Conservation (phyloP, 805 yeast genomes). For the Ogataea kodamae region DNA sequence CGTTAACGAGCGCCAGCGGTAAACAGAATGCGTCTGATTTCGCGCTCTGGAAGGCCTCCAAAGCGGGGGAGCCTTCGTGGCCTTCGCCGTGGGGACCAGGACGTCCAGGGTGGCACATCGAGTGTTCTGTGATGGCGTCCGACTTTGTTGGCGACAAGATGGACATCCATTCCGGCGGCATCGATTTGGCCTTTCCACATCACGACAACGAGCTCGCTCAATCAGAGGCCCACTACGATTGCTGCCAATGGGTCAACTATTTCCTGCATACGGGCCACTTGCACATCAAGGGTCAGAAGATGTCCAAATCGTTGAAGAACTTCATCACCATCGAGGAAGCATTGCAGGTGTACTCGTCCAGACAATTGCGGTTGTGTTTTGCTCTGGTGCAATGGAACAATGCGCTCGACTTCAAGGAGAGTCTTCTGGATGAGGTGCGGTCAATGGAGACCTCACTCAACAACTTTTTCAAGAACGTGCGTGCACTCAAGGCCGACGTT, state of each 20-base stretch:
- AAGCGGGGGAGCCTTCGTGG: conserved; percentile 98
- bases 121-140: conserved; percentile 98
- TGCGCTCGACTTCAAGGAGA: conserved; percentile 87
- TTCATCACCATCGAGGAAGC: conserved; percentile 95
- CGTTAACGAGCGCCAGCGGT: conserved; percentile 51
- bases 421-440: conserved; percentile 71
- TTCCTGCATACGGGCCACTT: conserved; percentile 96
- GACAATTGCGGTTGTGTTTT: conserved; percentile 89
- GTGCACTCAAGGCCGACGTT: conserved; percentile 73
- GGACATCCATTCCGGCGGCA: conserved; percentile 96
- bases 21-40: conserved; percentile 81
- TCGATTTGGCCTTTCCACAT: conserved; percentile 97
- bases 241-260: conserved; percentile 94
- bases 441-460: conserved; percentile 69
- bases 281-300: conserved; percentile 97
- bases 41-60: conserved; percentile 95
- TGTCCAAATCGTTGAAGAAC: conserved; percentile 93
- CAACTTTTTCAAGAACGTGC: conserved; percentile 82
- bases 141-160: conserved; percentile 77
- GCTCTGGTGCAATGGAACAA: conserved; percentile 91
- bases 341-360: conserved; percentile 58
- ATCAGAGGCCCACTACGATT: conserved; percentile 86
- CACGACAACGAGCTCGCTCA: conserved; percentile 99
- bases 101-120: conserved; percentile 99
- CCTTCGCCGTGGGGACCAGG: conserved; percentile 95